These are phyloP conservation scores for Haematococcus sp. DNA, from an alignment of 139 green algal genomes.

Conservation along the genomic window DNA sequence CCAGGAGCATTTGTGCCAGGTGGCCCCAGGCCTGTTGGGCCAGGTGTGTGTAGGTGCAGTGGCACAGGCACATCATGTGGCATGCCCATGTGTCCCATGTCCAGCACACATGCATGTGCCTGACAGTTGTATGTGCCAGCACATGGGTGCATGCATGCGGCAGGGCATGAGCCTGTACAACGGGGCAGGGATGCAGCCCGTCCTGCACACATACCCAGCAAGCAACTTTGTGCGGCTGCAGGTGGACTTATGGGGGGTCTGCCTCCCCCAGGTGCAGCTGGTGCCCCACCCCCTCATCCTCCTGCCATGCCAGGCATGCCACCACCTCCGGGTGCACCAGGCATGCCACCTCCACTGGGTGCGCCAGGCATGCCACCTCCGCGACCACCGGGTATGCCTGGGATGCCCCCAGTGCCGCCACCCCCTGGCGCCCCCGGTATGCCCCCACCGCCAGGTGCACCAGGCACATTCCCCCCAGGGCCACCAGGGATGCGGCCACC, in stretches of 20 bases:
- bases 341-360: not conserved
- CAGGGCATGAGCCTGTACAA: not conserved
- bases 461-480: too few species aligned
- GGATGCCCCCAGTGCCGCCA: too few species aligned
- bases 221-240: too few species aligned
- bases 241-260: not conserved
- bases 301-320: conserved; percentile 1
- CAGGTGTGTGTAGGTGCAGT: too few species aligned
- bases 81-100: not conserved
- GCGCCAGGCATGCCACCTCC: not conserved
- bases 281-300: not conserved
- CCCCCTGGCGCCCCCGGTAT: too few species aligned
- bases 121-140: not conserved
- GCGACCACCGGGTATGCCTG: not conserved
- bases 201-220: too few species aligned
- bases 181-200: too few species aligned
- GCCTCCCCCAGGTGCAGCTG: not conserved
- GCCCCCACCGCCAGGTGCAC: too few species aligned
- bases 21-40: too few species aligned
- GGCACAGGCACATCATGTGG: too few species aligned
- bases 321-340: not conserved
- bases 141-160: not conserved
- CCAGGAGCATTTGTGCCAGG: too few species aligned
- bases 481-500: too few species aligned
- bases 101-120: not conserved